These are phyloP conservation scores for Serendipita vermifera DNA, from an alignment of 768 basidiomycete genomes.

Conservation along the genomic window DNA sequence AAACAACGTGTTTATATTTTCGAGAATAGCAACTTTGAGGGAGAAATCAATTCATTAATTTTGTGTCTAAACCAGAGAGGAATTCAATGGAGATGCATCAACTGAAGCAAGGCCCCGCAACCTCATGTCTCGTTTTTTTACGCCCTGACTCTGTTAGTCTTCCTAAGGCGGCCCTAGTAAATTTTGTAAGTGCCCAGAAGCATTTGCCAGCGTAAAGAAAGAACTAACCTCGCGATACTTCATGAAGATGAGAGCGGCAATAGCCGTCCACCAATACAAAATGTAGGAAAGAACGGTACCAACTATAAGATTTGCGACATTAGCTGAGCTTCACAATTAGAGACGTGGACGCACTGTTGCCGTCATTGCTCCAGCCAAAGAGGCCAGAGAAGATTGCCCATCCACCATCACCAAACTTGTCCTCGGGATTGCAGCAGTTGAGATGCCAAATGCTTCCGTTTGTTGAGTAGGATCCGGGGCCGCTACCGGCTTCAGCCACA, in stretches of 20 bases:
- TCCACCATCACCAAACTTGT: conserved; percentile 37
- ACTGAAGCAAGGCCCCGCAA: no score
- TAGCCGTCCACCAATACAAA: conserved; percentile 83
- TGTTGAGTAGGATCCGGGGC: conserved; percentile 75
- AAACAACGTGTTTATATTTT: no score
- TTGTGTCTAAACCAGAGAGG: no score
- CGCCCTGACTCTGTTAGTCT: no score
- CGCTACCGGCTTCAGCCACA: conserved; percentile 33
- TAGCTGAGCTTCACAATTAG: background rate
- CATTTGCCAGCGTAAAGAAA: no score
- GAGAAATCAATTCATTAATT: no score
- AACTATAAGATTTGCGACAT: conserved; percentile 25
- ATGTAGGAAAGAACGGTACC: conserved; percentile 79
- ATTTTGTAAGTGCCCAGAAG: no score
- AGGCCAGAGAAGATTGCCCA: conserved; percentile 79
- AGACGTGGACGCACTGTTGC: conserved; percentile 36
- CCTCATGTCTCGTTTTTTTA: no score
- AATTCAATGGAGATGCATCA: no score
- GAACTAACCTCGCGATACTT: conserved; percentile 46
- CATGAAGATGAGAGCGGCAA: conserved; percentile 49
- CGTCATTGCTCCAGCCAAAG: conserved; percentile 82
- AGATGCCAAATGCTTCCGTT: conserved; percentile 81
- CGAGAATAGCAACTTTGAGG: no score
- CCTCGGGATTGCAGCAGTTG: conserved; percentile 60
- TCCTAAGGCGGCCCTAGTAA: no score